Percentiles rank a stretch among this genome's conserved stretches.
Conservation (phyloP, 2,329 filamentous ascomycete genomes). For the Mycosphaerella sp. region DNA sequence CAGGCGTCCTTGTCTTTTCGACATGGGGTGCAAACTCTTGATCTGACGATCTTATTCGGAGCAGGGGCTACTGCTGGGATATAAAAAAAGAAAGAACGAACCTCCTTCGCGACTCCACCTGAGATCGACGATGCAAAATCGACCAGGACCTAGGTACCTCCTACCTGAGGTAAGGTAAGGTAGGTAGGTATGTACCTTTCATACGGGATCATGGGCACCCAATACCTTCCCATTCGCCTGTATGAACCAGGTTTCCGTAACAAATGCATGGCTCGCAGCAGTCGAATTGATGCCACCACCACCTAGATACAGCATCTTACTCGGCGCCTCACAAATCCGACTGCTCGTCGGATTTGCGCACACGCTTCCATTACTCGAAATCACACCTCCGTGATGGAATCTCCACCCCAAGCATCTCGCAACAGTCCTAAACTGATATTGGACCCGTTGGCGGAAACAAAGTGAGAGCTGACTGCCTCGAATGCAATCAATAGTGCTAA, state of each 20-base stretch:
- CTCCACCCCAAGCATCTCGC: constrained; percentile 56
- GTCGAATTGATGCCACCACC: constrained; percentile 18
- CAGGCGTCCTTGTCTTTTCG: not conserved
- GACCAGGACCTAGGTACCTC: constrained; percentile 32
- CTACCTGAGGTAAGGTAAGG: too few species aligned
- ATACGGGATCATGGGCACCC: constrained; percentile 60
- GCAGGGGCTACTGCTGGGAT: too few species aligned
- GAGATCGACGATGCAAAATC: constrained; percentile 35
- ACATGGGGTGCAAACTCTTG: not conserved
- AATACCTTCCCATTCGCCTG: constrained; percentile 52
- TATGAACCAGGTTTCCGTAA: constrained; percentile 47
- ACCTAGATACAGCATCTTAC: constrained; percentile 59
- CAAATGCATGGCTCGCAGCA: not conserved
- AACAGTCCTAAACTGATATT: constrained; percentile 32
- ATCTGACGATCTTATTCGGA: not conserved
- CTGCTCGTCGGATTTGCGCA: constrained; percentile 54
- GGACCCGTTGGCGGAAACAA: constrained; percentile 6
- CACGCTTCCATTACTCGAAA: not conserved
- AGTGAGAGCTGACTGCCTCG: too few species aligned
- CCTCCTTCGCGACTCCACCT: not conserved
- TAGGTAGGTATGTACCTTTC: too few species aligned
- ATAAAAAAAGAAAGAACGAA: too few species aligned
- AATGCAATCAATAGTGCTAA: too few species aligned
- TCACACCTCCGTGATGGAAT: constrained; percentile 28
- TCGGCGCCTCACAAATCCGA: constrained; percentile 57